Evolutionary conservation across 805 yeast species (phyloP).

Genomic region (Starmerella etchellsii): DNA sequence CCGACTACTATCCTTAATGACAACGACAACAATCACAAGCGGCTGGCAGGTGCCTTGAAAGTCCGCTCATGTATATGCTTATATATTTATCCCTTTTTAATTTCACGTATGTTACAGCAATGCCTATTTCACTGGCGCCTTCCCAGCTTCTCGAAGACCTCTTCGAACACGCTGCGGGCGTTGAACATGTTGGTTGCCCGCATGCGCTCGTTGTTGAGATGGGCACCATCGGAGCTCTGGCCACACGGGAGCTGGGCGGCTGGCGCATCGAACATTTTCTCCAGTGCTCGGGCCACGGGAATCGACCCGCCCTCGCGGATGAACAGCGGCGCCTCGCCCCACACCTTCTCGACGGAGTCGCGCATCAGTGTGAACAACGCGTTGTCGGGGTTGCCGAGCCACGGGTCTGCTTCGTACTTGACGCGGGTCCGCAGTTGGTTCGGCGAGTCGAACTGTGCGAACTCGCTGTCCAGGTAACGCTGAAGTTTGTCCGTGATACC

Average conservation of each 20-base stretch:
- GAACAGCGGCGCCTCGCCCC: conserved; percentile 72
- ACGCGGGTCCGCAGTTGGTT: conserved; percentile 52
- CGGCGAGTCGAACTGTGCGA: conserved; percentile 39
- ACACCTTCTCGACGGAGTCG: conserved; percentile 48
- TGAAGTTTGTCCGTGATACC: conserved; percentile 42
- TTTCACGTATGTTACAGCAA: no score
- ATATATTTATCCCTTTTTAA: no score
- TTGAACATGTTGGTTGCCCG: conserved; percentile 67
- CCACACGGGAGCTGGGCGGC: conserved; percentile 97
- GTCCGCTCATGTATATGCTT: no score
- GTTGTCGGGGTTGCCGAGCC: conserved; percentile 82
- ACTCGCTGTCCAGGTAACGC: conserved; percentile 36
- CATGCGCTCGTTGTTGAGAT: conserved; percentile 73
- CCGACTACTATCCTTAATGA: not conserved
- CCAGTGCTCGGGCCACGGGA: conserved; percentile 77
- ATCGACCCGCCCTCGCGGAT: conserved; percentile 96
- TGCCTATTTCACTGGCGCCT: not conserved
- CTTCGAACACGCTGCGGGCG: conserved; percentile 43
- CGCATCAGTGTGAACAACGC: conserved; percentile 56
- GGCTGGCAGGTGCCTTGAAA: no score
- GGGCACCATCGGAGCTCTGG: conserved; percentile 89
- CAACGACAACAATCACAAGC: no score
- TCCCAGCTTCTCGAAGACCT: conserved; percentile 14
- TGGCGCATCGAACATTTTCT: conserved; percentile 67
- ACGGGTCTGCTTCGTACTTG: conserved; percentile 83